Evolutionary conservation across 805 yeast genomes (phyloP).

Genomic region (Danielia oregonensis): DNA sequence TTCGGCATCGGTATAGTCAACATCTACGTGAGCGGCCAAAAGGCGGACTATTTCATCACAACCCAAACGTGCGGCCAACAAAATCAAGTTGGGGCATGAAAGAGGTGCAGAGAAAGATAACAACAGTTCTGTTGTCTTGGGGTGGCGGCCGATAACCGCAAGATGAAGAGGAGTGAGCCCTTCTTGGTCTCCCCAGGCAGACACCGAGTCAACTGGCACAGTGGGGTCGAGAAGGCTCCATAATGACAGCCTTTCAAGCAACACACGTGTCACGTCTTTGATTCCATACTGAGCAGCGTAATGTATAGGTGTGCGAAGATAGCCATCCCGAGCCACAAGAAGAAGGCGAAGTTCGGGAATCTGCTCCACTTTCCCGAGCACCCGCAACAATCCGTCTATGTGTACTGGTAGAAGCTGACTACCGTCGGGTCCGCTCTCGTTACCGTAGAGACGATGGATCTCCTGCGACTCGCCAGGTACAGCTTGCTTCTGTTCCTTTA

Average conservation of each 20-base stretch:
- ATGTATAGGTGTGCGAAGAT: slow-evolving; percentile 82
- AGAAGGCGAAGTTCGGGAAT: slow-evolving; percentile 15
- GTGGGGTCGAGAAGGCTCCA: slow-evolving; percentile 57
- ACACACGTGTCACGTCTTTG: slow-evolving; percentile 52
- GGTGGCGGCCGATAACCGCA: slow-evolving; percentile 80
- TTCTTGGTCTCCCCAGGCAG: slow-evolving; percentile 75
- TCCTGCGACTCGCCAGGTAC: slow-evolving; percentile 37
- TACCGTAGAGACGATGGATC: slow-evolving; percentile 22
- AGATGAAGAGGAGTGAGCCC: slow-evolving; percentile 76
- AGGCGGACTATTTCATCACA: slow-evolving; percentile 52
- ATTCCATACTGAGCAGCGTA: slow-evolving; percentile 87
- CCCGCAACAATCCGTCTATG: slow-evolving; percentile 55
- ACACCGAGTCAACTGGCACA: slow-evolving; percentile 51
- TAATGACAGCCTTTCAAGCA: slow-evolving; percentile 51
- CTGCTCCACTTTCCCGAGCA: slow-evolving; percentile 47
- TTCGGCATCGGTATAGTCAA: slow-evolving; percentile 58
- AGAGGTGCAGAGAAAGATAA: slow-evolving; percentile 40
- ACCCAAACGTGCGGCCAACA: slow-evolving; percentile 66
- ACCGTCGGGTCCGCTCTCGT: slow-evolving; percentile 47
- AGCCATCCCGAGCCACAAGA: slow-evolving; percentile 67
- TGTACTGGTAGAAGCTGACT: slow-evolving; percentile 45
- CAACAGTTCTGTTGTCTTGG: slow-evolving; percentile 63
- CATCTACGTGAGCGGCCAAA: slow-evolving; percentile 57
- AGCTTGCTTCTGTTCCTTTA: slow-evolving; percentile 37
- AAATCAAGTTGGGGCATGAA: slow-evolving; percentile 54